phyloP scores from a whole-genome alignment of 192 early-diverging fungal genomes.

The Coemansia sp. region DNA sequence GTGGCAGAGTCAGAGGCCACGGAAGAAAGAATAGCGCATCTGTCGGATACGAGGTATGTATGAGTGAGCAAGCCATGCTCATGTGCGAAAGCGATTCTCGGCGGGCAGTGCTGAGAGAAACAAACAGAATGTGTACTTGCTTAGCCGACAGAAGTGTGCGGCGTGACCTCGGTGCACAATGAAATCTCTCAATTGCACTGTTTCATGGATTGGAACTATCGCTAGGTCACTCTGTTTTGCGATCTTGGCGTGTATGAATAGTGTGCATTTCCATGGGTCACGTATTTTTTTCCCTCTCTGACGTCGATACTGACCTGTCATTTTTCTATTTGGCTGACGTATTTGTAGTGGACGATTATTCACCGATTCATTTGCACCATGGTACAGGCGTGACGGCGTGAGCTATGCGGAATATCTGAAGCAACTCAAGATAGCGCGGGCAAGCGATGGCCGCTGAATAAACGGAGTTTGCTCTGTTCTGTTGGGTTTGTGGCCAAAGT shows the following conservation, averaged over 20 bases:
- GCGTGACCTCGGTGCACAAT: constrained; percentile 1
- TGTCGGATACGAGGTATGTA: constrained; percentile 39
- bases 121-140: neutral
- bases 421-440: constrained; percentile 45
- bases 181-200: neutral
- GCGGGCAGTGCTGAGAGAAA: neutral
- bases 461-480: neutral
- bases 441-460: constrained; percentile 22
- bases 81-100: neutral
- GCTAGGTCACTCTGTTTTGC: neutral
- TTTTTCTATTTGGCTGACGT: neutral
- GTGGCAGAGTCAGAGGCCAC: constrained; percentile 21
- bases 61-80: neutral
- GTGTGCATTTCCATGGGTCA: neutral
- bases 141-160: constrained; percentile 4
- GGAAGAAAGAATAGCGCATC: constrained; percentile 24
- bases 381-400: constrained; percentile 43
- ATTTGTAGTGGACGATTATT: constrained; percentile 48
- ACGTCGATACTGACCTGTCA: neutral
- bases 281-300: neutral
- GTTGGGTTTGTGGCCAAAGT: neutral
- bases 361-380: constrained; percentile 48
- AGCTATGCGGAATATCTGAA: constrained; percentile 43
- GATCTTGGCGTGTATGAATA: neutral
- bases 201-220: constrained; percentile 1